phyloP scores from a whole-genome alignment of 345 rosid genomes.

The Hypericum androsaemum region DNA sequence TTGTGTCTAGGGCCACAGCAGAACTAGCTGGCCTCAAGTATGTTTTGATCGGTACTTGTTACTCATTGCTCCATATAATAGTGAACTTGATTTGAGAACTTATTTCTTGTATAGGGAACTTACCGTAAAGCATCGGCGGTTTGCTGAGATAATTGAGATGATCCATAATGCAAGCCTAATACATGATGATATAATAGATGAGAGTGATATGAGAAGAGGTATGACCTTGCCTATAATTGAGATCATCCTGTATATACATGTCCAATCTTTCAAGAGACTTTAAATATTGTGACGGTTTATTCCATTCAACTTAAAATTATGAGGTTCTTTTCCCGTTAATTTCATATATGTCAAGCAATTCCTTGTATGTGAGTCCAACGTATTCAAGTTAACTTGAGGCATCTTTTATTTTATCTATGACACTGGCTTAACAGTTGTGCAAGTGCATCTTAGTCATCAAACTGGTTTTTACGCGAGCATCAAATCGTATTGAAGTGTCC shows the following conservation, averaged over 20 bases:
- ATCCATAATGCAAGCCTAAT: conserved; percentile 97
- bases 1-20: conserved; percentile 88
- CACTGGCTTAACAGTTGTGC: no score
- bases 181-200: conserved; percentile 91
- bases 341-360: no score
- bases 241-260: no score
- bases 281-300: no score
- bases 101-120: conserved; percentile 47
- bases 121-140: conserved; percentile 65
- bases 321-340: no score
- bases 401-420: no score
- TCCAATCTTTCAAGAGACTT: no score
- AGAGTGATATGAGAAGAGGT: conserved; percentile 95
- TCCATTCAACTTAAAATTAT: no score
- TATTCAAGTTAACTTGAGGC: no score
- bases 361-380: no score
- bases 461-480: not conserved
- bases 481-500: no score
- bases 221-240: no score
- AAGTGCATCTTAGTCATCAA: not conserved
- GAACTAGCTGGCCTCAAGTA: conserved; percentile 67
- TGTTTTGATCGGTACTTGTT: conserved; percentile 16
- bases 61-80: conserved; percentile 2
- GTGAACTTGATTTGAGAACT: conserved; percentile 6
- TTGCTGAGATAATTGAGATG: conserved; percentile 98